Conservation (phyloP, 208 protist species). For the Acanthamoeba royreba region DNA sequence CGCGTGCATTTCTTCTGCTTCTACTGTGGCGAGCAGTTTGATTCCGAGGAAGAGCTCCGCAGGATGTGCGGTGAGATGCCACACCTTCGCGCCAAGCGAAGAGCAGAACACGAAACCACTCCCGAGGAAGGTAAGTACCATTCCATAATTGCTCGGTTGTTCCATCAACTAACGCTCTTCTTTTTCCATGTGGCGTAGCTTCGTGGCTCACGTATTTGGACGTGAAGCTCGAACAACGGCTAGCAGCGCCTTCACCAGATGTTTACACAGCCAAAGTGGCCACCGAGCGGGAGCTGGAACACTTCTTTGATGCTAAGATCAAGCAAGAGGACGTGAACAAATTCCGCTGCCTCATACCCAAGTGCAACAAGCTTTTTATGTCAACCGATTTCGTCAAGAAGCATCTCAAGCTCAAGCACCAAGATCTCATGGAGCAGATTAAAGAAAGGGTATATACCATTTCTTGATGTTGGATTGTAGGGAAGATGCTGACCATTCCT, state of each 20-base stretch:
- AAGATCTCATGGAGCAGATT: neutral
- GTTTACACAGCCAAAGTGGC: neutral
- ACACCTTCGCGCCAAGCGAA: neutral
- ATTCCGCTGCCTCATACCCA: neutral
- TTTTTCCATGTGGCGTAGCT: no score
- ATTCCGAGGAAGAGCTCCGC: neutral
- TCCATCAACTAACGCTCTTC: no score
- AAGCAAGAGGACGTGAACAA: neutral
- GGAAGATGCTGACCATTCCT: no score
- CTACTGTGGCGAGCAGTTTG: constrained; percentile 48
- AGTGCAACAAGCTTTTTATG: neutral
- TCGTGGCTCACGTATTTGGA: neutral
- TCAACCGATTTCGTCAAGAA: neutral
- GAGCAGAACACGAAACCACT: neutral
- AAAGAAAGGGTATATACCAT: neutral
- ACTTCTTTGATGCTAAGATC: neutral
- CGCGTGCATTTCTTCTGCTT: constrained; percentile 30
- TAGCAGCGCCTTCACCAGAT: neutral
- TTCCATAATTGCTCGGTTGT: no score
- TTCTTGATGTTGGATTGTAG: no score
- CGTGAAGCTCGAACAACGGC: neutral
- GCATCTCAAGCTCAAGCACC: neutral
- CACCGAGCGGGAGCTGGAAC: neutral
- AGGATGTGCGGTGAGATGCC: neutral
- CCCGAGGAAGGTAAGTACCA: constrained; percentile 34